These are phyloP conservation scores for Cicer bijugum DNA, from an alignment of 306 rosid species.

Conservation along the genomic window DNA sequence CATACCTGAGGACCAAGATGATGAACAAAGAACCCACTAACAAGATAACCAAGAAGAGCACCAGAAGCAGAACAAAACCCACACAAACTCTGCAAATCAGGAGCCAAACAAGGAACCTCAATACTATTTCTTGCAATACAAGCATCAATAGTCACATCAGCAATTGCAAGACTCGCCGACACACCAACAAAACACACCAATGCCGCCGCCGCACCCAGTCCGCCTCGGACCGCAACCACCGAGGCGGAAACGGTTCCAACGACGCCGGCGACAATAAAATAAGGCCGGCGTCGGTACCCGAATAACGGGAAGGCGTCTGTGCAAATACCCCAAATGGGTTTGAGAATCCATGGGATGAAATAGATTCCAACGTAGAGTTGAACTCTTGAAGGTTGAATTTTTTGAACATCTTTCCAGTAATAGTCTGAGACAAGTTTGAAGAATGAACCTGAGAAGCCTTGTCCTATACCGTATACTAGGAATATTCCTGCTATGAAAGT, in stretches of 20 bases:
- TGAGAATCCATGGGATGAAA: constrained; percentile 73
- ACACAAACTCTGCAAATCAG: constrained; percentile 76
- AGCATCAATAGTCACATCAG: constrained; percentile 80
- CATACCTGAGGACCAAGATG: constrained; percentile 73
- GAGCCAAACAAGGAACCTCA: constrained; percentile 58
- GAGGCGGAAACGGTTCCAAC: constrained; percentile 50
- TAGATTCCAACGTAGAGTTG: constrained; percentile 64
- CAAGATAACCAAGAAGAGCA: constrained; percentile 62
- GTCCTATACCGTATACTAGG: constrained; percentile 63
- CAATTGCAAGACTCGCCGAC: constrained; percentile 61
- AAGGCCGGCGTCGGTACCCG: constrained; percentile 66
- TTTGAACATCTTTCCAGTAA: constrained; percentile 83
- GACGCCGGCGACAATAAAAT: constrained; percentile 57
- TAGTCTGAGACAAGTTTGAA: constrained; percentile 68
- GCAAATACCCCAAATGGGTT: constrained; percentile 75
- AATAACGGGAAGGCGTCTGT: constrained; percentile 63
- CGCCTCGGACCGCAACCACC: constrained; percentile 37
- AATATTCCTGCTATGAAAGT: constrained; percentile 57
- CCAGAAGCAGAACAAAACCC: constrained; percentile 65
- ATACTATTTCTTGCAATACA: constrained; percentile 77
- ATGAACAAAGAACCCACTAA: constrained; percentile 67
- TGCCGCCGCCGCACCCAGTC: constrained; percentile 46
- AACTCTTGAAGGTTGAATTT: constrained; percentile 61
- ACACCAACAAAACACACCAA: constrained; percentile 59
- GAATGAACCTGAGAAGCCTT: constrained; percentile 65